phyloP scores from a whole-genome alignment of 164 flowering plant genomes.

The Warburgia ugandensis region DNA sequence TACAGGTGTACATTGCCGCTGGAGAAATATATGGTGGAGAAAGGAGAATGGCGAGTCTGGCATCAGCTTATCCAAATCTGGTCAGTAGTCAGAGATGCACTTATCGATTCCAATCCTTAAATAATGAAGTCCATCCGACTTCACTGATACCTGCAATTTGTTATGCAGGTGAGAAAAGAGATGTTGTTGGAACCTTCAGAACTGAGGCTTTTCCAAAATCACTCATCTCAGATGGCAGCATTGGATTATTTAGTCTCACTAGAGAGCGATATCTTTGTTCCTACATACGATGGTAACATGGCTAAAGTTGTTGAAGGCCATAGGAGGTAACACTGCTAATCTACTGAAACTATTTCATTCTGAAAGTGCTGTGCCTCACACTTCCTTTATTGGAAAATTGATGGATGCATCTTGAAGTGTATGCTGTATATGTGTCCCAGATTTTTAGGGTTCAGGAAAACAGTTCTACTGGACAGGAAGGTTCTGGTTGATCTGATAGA shows the following conservation, averaged over 20 bases:
- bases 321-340: slow-evolving; percentile 52
- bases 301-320: slow-evolving; percentile 99
- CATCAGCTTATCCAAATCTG: slow-evolving; percentile 64
- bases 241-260: slow-evolving; percentile 87
- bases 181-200: slow-evolving; percentile 75
- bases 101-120: not conserved
- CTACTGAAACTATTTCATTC: too few relatives aligned
- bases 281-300: slow-evolving; percentile 97
- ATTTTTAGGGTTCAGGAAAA: slow-evolving; percentile 70
- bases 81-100: slow-evolving; percentile 31
- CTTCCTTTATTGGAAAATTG: too few relatives aligned
- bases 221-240: slow-evolving; percentile 97
- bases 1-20: slow-evolving; percentile 75
- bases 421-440: slow-evolving; percentile 25
- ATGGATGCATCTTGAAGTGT: not conserved
- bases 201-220: slow-evolving; percentile 75
- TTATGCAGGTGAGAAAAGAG: slow-evolving; percentile 78
- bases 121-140: too few relatives aligned
- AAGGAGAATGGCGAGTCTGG: slow-evolving; percentile 60
- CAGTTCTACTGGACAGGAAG: slow-evolving; percentile 62
- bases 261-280: slow-evolving; percentile 93
- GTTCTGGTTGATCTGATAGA: slow-evolving; percentile 69
- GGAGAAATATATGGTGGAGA: slow-evolving; percentile 85
- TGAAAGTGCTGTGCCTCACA: not conserved
- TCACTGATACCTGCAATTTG: too few relatives aligned